Conservation (phyloP, 169 alveolate genomes). For the Plasmodium malariae region DNA sequence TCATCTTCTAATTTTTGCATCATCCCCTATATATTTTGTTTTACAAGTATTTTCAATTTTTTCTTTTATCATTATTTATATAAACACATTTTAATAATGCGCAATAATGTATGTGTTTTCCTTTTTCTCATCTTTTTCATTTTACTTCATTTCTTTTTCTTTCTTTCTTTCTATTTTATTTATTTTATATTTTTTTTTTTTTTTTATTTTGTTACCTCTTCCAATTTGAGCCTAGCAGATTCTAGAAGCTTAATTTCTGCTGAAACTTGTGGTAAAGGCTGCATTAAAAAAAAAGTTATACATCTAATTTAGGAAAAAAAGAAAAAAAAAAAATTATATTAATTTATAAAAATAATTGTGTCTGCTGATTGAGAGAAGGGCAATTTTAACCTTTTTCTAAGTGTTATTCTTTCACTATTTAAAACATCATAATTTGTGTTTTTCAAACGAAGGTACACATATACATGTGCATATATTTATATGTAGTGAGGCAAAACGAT, state of each 20-base stretch:
- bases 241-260: constrained; percentile 81
- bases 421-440: too few species aligned
- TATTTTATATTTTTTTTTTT: background rate
- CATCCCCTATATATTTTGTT: constrained; percentile 52
- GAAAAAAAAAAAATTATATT: constrained; percentile 1
- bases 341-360: background rate
- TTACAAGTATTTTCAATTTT: too few species aligned
- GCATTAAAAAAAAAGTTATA: background rate
- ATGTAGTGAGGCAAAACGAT: background rate
- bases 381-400: background rate
- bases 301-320: background rate
- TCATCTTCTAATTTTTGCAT: constrained; percentile 75
- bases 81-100: too few species aligned
- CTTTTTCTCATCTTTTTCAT: too few species aligned
- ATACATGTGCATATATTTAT: background rate
- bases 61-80: too few species aligned
- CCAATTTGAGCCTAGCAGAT: constrained; percentile 81
- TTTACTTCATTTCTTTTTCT: too few species aligned
- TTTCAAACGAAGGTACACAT: background rate
- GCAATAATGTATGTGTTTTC: too few species aligned
- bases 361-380: background rate
- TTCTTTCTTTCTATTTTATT: too few species aligned
- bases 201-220: constrained; percentile 76
- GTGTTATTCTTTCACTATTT: background rate
- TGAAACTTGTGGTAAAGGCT: constrained; percentile 88